Base-by-base conservation (phyloP, 2,329 filamentous ascomycete genomes). In the Fulvia fulva region DNA sequence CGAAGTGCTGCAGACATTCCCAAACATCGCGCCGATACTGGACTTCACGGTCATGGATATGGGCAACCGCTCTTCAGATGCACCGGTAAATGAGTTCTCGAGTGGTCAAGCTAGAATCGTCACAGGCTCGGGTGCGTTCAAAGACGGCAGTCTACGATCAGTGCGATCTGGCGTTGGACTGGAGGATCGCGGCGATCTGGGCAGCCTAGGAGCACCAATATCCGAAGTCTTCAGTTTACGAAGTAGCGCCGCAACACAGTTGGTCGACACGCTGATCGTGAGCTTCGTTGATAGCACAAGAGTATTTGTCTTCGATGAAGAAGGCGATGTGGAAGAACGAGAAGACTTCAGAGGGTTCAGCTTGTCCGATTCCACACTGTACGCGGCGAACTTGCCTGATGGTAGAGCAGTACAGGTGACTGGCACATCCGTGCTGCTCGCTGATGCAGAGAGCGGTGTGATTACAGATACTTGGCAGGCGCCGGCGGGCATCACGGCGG, bases 21-120 rank as follows among this genome's bases (percentile, higher is more conserved):
- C 84, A 3, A 99, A 96, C 69, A 90, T 97, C 66, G 91, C 89
- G 0, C 94, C 94, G 0, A 89, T 99, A 44, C 77, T 97, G 41
- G 94, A 99, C 71, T 97, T 99, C 67, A 87, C 89, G 0, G 85
- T 99, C 16, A 96, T 97, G 91, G 94, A 97, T 69, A 89, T 97
- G 81, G 93, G 92, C 0, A 92, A 91, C 66, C 82, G 90, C 56
- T 87, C 90, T 59, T 87, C 87, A 22, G 88, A 94, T 63, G 85
- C 81, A 8, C 87, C 90, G 19, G 88, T 87, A 2, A 95, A 94
- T 68, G 90, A 94, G 62, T 99, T 96, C 69, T 96, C 92, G 0
- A 96, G 93, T 0, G 94, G 94, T 0, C 93, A 99, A 74, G 92
- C 94, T 47, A 85, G 92, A 41, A 89, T 99, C 60, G 91, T 99